Base-by-base conservation (phyloP, 257 asterid species). In the Solanum microdontum region DNA sequence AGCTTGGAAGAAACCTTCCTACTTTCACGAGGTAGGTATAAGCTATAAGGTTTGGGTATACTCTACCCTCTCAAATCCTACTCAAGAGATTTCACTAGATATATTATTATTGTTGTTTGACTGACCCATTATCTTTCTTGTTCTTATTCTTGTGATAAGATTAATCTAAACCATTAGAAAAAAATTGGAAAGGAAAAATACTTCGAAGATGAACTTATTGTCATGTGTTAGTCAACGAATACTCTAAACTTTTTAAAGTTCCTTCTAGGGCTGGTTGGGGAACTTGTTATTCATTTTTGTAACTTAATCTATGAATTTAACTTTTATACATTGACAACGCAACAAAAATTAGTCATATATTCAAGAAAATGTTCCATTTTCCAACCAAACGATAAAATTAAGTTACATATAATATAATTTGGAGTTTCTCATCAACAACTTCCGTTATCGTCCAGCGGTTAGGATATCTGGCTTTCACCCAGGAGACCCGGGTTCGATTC, bases 381-480 rank as follows among this genome's bases (percentile, higher is more conserved):
- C 23, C 36, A 28, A 69, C 64, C n/a, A 55, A 55, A 17, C n/a
- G 64, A 55, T 17, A 17, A 6, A 13, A 48, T 2, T 48, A 2
- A 55, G 0, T 1, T 19, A 2, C 3, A 55, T 2, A 55, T 7
- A 19, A 55, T 7, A 19, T 34, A 19, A 9, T 19, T 34, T 34
- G 28, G 0, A 0, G 17, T 10, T 10, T 2, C 1, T 21, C 4
- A 33, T 8, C 30, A 34, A 19, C 26, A 8, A 33, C 4, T 3
- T 94, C 95, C 98, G 87, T 87, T 92, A 92, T 93, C 94, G 95
- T 94, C 98, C 96, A 94, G 95, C 93, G 97, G 98, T 95, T 92
- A 96, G 99, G 99, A 96, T 93, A 94, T 94, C 96, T 95, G 97
- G 98, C 96, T 95, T 94, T 93, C 98, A 94, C 97, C 97, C 94